Percentiles rank a stretch among this genome's conserved stretches.
phyloP scores from a whole-genome alignment of 2,329 filamentous ascomycete species.

The Aureobasidium leucospermi region DNA sequence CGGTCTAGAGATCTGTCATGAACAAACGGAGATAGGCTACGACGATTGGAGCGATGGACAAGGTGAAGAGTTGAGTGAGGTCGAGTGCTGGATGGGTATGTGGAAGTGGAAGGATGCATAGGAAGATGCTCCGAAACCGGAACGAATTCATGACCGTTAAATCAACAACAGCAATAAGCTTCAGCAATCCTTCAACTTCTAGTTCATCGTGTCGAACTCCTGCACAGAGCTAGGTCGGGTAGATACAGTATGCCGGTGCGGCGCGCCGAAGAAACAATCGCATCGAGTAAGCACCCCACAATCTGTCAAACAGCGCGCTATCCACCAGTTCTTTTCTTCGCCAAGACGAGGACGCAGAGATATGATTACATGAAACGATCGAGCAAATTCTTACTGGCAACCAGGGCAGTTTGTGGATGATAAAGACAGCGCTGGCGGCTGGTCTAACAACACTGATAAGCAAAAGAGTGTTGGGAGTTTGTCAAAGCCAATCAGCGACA shows the following conservation, averaged over 20 bases:
- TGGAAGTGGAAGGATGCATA: constrained; percentile 36
- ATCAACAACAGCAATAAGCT: neutral
- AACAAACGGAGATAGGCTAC: constrained; percentile 57
- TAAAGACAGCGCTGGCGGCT: neutral
- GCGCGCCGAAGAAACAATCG: constrained; percentile 1
- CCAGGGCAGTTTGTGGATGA: neutral
- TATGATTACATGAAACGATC: constrained; percentile 6
- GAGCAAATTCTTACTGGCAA: neutral
- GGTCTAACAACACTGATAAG: constrained; percentile 1
- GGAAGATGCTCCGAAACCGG: neutral
- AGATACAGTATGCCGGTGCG: neutral
- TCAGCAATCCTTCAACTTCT: neutral
- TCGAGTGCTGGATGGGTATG: constrained; percentile 64
- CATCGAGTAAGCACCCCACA: constrained; percentile 10
- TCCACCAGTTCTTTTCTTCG: neutral
- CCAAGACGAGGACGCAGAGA: neutral
- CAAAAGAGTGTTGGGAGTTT: neutral
- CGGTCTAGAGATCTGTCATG: constrained; percentile 47
- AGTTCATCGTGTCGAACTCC: neutral
- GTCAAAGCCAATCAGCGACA: constrained; percentile 10
- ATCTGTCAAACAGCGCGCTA: constrained; percentile 1
- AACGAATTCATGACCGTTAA: neutral
- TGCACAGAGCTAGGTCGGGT: neutral
- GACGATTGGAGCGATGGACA: constrained; percentile 66
- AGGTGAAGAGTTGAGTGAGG: constrained; percentile 33